These are phyloP conservation scores for Penicillium verrucosum DNA, from an alignment of 2,329 filamentous ascomycete genomes.

Conservation along the genomic window DNA sequence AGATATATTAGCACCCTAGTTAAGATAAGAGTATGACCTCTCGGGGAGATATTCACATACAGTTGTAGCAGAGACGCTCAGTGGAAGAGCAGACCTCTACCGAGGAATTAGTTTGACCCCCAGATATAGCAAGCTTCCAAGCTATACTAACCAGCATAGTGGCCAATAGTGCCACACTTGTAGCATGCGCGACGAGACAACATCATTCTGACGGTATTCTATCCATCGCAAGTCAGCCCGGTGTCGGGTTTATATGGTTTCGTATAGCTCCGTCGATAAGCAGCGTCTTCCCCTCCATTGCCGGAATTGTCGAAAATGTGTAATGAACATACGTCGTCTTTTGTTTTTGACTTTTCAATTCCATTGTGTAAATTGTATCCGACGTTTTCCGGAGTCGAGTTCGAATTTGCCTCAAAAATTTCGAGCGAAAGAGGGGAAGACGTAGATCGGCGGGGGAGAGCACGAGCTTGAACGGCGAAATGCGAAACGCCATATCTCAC, in stretches of 20 bases:
- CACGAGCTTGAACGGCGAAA: slow-evolving; percentile 4
- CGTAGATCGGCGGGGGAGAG: slow-evolving; percentile 9
- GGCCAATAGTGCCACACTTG: slow-evolving; percentile 74
- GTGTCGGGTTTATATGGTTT: neutral
- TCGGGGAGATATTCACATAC: slow-evolving; percentile 52
- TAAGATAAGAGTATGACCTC: slow-evolving; percentile 9
- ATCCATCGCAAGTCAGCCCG: slow-evolving; percentile 18
- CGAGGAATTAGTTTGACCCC: slow-evolving; percentile 24
- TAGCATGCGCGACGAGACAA: slow-evolving; percentile 81
- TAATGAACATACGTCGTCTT: neutral
- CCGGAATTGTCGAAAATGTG: neutral
- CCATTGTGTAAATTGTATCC: neutral
- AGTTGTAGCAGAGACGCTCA: slow-evolving; percentile 99
- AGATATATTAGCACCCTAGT: slow-evolving; percentile 19
- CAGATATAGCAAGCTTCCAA: neutral
- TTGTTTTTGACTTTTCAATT: neutral
- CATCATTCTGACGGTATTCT: slow-evolving; percentile 58
- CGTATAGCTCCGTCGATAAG: slow-evolving; percentile 5
- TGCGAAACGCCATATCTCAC: slow-evolving; percentile 12
- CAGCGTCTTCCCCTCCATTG: slow-evolving; percentile 9
- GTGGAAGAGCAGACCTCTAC: slow-evolving; percentile 94
- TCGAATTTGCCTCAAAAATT: slow-evolving; percentile 5
- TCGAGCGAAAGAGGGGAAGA: slow-evolving; percentile 8
- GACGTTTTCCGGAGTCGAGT: neutral
- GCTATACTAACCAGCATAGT: slow-evolving; percentile 51